Base-by-base conservation (phyloP, 2,329 filamentous ascomycete genomes). In the Fusarium sambucinum region DNA sequence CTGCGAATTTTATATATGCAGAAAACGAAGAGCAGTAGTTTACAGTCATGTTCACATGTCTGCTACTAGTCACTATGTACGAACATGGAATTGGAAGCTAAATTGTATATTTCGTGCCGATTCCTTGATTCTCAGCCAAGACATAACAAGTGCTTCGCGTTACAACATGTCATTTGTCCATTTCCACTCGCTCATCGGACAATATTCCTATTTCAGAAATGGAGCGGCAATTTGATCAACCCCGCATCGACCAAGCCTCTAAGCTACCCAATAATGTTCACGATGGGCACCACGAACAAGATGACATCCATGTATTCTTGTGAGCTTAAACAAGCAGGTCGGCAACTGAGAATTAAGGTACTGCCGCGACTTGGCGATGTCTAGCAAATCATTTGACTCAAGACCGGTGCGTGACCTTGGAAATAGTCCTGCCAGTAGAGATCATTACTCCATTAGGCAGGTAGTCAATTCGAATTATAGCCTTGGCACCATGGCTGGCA, bases 1-100 rank as follows among this genome's bases (percentile, higher is more conserved):
- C 70, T 53, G 70, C 70, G 8, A 73, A 73, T 46, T 73, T 73
- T 0, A 66, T 73, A 16, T 70, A 73, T 37, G 68, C 70, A 14
- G n/a, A 68, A 19, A 71, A 73, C 17, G 50, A 68, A 5, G 19
- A 68, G 23, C 68, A 73, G 52, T 65, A 61, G 27, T 2, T 12
- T 10, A 6, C 10, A 21, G 7, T 1, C 14, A 9, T 19, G 13
- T n/a, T 41, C 44, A 45, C 44, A 46, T 59, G 59, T 11, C 12
- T 13, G 4, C 11, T n/a, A 6, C 12, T n/a, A 19, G 12, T 14
- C 2, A 17, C 9, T 4, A n/a, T 12, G 30, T 47, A 16, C 6
- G 11, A 42, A 6, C 23, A 13, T 62, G 16, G 4, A 63, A 63
- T 46, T 21, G 61, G 61, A 64, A 64, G 45, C 30, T 64, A 30